Base-by-base conservation (phyloP, 1,284 basidiomycete genomes). In the Papiliotrema laurentii region DNA sequence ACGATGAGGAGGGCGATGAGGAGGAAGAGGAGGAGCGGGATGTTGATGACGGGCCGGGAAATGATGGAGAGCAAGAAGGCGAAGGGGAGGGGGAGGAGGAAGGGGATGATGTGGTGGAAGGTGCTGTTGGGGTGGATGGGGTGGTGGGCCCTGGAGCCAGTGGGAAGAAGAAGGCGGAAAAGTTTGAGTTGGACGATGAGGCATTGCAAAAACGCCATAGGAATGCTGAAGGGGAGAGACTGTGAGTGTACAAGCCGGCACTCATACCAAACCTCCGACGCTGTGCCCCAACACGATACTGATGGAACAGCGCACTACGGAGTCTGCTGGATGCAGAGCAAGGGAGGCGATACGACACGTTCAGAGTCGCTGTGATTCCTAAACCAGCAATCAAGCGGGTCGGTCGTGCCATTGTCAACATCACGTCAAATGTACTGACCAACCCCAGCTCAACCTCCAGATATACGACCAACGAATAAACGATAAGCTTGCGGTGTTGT, bases 331-430 rank as follows among this genome's bases (percentile, higher is more conserved):
- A 70, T 50, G 36, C 58, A 3, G 69, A 72, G 34, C 68, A 69
- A 37, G 60, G 50, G 1, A 64, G 56, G 43, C 61, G 69, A 13
- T 70, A 64, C 44, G 69, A 72, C 31, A 62, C 65, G 5, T 72
- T 70, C 54, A 59, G 47, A 16, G 54, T 56, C 0, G 58, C 56
- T 7, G 59, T 63, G 18, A 57, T 72, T 10, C 64, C 64, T 6
- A 61, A 57, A 36, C 50, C 57, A 19, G 64, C 59, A 3, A 56
- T 72, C 21, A 66, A 61, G 44, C 57, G 58, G 58, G 69, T 68
- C 33, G n/a, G 61, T 45, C 21, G 22, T 7, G 9, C 35, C 18
- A 14, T 10, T 36, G n/a, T 31, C 6, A 4, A 16, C 37, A 24
- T 39, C 25, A 19, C 42, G 3, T n/a, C 14, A 5, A 22, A 1